Percentiles rank a stretch among this genome's conserved stretches.
phyloP scores from a whole-genome alignment of 345 rosid genomes.

The Aquilaria malaccensis region DNA sequence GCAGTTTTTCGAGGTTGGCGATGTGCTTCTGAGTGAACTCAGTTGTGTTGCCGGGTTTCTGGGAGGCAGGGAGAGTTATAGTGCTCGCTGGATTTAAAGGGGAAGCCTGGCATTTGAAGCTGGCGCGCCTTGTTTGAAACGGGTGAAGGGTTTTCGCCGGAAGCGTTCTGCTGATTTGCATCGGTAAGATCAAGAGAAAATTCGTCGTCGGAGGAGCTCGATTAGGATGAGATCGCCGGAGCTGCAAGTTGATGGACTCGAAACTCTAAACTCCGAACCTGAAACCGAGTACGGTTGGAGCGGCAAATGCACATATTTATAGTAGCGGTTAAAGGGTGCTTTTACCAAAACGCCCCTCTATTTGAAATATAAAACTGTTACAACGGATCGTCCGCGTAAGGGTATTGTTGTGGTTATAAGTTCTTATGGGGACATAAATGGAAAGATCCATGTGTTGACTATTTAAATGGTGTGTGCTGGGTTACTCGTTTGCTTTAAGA shows the following conservation, averaged over 20 bases:
- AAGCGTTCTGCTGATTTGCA: slow-evolving; percentile 43
- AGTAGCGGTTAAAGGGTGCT: background rate
- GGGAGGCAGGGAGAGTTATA: slow-evolving; percentile 1
- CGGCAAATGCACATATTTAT: background rate
- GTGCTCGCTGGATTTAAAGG: slow-evolving; percentile 32
- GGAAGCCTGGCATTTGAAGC: slow-evolving; percentile 45
- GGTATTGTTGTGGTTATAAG: background rate
- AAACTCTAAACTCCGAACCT: background rate
- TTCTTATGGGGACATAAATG: background rate
- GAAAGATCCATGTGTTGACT: slow-evolving; percentile 2
- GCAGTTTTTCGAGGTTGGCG: slow-evolving; percentile 59
- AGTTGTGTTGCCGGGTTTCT: slow-evolving; percentile 11
- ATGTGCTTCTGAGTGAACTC: slow-evolving; percentile 37
- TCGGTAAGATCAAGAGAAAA: background rate
- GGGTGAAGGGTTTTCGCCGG: slow-evolving; percentile 37
- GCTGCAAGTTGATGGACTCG: background rate
- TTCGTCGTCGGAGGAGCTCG: background rate
- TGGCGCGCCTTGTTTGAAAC: slow-evolving; percentile 35
- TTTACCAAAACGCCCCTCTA: background rate
- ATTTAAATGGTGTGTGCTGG: background rate
- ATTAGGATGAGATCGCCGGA: background rate
- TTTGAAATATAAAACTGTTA: background rate
- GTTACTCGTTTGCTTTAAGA: background rate
- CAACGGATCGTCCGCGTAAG: too few species aligned
- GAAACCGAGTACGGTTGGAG: slow-evolving; percentile 1